Conservation (phyloP, 768 basidiomycete species). For the Pilatotrama ljubarskyi region DNA sequence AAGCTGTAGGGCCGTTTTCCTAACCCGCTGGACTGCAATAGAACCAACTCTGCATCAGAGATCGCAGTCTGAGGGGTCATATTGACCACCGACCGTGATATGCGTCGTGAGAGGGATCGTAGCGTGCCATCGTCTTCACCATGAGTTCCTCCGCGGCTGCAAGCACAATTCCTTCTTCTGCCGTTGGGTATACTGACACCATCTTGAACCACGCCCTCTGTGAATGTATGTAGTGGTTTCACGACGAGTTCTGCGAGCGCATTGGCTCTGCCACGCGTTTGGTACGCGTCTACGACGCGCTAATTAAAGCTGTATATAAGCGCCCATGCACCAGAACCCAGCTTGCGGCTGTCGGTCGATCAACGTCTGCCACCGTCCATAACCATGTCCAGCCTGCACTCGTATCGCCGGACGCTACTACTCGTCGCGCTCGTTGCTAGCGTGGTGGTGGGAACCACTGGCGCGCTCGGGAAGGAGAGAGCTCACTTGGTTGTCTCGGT, state of each 20-base stretch:
- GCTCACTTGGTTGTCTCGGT: constrained; percentile 22
- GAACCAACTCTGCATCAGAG: background rate
- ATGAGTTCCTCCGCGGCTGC: constrained; percentile 67
- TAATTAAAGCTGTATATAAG: background rate
- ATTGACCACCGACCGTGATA: constrained; percentile 60
- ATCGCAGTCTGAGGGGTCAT: background rate
- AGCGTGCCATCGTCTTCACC: constrained; percentile 70
- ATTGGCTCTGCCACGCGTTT: background rate
- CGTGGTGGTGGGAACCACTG: constrained; percentile 17
- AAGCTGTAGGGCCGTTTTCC: constrained; percentile 71
- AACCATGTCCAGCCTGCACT: constrained; percentile 17
- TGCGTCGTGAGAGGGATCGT: constrained; percentile 80
- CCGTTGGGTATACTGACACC: constrained; percentile 44
- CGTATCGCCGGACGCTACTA: constrained; percentile 22
- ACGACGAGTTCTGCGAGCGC: background rate
- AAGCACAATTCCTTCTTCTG: constrained; percentile 52
- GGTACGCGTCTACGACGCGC: background rate
- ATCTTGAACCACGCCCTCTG: background rate
- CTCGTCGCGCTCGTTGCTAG: constrained; percentile 23
- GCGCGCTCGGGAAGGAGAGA: constrained; percentile 20
- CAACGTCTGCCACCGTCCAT: background rate
- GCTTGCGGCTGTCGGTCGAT: background rate
- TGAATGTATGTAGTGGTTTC: background rate
- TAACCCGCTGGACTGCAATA: constrained; percentile 72
- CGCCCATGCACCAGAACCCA: constrained; percentile 3